Conservation (phyloP, 75 land plant species). For the Azolla pinnata region DNA sequence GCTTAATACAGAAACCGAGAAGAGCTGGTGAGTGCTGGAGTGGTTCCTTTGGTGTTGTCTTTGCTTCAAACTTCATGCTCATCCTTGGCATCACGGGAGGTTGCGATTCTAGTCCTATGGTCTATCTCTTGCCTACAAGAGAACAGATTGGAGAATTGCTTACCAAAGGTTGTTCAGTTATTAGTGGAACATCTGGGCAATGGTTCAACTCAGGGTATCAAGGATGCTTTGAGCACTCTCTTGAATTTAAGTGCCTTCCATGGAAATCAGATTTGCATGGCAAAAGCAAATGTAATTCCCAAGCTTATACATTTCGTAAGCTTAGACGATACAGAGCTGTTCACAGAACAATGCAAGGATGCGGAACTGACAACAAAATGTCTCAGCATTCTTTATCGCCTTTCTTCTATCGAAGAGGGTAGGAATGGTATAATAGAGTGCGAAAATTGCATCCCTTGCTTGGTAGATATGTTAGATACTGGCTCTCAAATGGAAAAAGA, state of each 20-base stretch:
- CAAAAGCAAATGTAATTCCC: slow-evolving; percentile 38
- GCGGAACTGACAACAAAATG: slow-evolving; percentile 22
- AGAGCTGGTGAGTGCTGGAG: slow-evolving; percentile 49
- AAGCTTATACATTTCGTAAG: slow-evolving; percentile 44
- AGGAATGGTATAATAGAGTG: slow-evolving; percentile 37
- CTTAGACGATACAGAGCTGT: slow-evolving; percentile 18
- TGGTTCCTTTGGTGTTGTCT: slow-evolving; percentile 44
- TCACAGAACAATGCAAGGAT: slow-evolving; percentile 24
- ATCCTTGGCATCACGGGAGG: slow-evolving; percentile 27
- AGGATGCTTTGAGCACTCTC: slow-evolving; percentile 68
- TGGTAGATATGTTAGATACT: slow-evolving; percentile 45
- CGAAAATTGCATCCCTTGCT: slow-evolving; percentile 37
- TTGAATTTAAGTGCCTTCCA: slow-evolving; percentile 62
- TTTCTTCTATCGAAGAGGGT: slow-evolving; percentile 50
- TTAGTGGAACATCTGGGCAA: slow-evolving; percentile 34
- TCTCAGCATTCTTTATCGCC: slow-evolving; percentile 46
- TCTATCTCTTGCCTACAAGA: slow-evolving; percentile 66
- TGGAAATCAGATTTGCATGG: slow-evolving; percentile 40
- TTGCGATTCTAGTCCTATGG: slow-evolving; percentile 64
- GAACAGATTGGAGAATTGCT: slow-evolving; percentile 59
- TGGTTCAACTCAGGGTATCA: slow-evolving; percentile 38
- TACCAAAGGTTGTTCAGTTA: slow-evolving; percentile 51
- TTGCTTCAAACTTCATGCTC: slow-evolving; percentile 38
- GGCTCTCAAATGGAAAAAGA: slow-evolving; percentile 58
- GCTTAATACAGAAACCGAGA: slow-evolving; percentile 70